phyloP scores from a whole-genome alignment of 192 early-diverging fungal genomes.

The Pilobolus umbonatus region DNA sequence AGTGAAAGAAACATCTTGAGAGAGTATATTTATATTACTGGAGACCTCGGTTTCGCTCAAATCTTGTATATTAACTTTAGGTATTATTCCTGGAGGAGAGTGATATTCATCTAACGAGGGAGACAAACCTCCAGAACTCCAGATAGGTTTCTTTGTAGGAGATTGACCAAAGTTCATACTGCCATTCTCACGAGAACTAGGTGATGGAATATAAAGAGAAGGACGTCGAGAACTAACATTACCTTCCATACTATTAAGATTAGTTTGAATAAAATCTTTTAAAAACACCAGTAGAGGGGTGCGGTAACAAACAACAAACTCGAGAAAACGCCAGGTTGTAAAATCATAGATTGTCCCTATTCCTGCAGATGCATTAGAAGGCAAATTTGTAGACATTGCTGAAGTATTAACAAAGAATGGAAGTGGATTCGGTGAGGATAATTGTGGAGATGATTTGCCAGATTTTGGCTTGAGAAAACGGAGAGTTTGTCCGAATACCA shows the following conservation, averaged over 20 bases:
- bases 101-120: slow-evolving; percentile 6
- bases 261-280: slow-evolving; percentile 39
- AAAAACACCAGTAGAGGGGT: slow-evolving; percentile 44
- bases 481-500: slow-evolving; percentile 37
- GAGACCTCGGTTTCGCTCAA: background rate
- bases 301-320: slow-evolving; percentile 45
- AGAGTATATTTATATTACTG: background rate
- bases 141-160: background rate
- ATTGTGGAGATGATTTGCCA: background rate
- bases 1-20: background rate
- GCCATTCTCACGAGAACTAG: background rate
- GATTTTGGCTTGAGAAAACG: slow-evolving; percentile 7
- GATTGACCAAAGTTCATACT: slow-evolving; percentile 3
- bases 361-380: background rate
- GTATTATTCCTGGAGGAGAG: background rate
- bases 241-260: slow-evolving; percentile 29
- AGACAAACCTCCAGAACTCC: slow-evolving; percentile 24
- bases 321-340: slow-evolving; percentile 48
- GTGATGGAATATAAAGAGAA: slow-evolving; percentile 12
- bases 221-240: background rate
- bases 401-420: background rate
- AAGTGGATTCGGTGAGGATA: background rate
- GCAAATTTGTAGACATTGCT: background rate
- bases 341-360: slow-evolving; percentile 30
- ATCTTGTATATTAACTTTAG: slow-evolving; percentile 1